These are phyloP conservation scores for Microcyclosporella mali DNA, from an alignment of 2,329 filamentous ascomycete genomes.

Conservation along the genomic window DNA sequence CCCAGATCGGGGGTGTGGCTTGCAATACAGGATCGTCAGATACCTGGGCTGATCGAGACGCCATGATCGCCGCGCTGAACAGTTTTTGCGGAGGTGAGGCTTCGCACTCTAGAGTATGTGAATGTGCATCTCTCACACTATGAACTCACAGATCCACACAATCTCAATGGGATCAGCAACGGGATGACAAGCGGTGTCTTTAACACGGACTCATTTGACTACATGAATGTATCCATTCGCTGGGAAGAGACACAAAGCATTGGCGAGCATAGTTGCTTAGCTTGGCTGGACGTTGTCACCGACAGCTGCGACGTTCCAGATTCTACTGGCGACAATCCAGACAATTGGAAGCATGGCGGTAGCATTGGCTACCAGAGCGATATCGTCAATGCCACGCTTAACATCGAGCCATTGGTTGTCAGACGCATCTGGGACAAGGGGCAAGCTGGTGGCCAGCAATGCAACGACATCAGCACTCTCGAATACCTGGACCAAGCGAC, in stretches of 20 bases:
- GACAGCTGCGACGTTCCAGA: constrained; percentile 5
- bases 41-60: constrained; percentile 5
- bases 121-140: no score
- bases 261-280: constrained; percentile 4
- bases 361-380: constrained; percentile 2
- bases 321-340: not conserved
- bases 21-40: constrained; percentile 4
- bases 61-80: constrained; percentile 3
- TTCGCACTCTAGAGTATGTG: no score
- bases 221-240: constrained; percentile 5
- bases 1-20: not conserved
- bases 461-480: constrained; percentile 2
- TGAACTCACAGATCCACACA: not conserved
- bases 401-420: constrained; percentile 7
- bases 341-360: constrained; percentile 8
- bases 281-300: constrained; percentile 7
- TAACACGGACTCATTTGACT: constrained; percentile 2
- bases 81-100: constrained; percentile 3
- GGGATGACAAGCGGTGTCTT: not conserved
- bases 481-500: constrained; percentile 5
- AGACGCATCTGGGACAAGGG: constrained; percentile 2
- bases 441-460: constrained; percentile 1
- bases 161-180: not conserved
- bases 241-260: constrained; percentile 4
- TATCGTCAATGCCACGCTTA: constrained; percentile 2